These are phyloP conservation scores for Niebla homalea DNA, from an alignment of 495 filamentous ascomycete genomes.

Conservation along the genomic window DNA sequence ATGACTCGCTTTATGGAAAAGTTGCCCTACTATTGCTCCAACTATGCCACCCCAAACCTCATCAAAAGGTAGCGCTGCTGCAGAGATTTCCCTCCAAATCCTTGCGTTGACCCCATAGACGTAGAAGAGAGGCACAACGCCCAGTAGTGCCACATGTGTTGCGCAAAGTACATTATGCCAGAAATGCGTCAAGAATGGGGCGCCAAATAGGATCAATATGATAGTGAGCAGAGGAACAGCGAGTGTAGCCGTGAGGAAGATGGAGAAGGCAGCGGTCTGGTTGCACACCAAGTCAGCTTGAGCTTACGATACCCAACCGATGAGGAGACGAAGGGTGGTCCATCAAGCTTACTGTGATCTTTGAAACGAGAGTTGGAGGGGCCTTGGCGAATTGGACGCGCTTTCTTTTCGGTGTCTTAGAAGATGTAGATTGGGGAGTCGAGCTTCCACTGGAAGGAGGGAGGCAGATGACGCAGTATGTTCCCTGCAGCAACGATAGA, in stretches of 20 bases:
- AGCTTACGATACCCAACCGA: neutral
- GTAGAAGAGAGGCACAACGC: slow-evolving; percentile 64
- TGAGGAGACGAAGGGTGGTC: neutral
- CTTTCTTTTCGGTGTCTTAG: slow-evolving; percentile 9
- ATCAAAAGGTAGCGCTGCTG: slow-evolving; percentile 29
- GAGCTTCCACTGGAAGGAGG: slow-evolving; percentile 37
- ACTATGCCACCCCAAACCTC: slow-evolving; percentile 30
- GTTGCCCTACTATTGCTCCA: slow-evolving; percentile 46
- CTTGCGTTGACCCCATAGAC: slow-evolving; percentile 61
- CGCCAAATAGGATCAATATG: slow-evolving; percentile 75
- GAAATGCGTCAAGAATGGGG: slow-evolving; percentile 74
- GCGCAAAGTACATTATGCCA: slow-evolving; percentile 65
- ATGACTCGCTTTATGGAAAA: slow-evolving; percentile 42
- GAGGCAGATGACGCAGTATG: slow-evolving; percentile 59
- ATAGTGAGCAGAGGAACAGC: slow-evolving; percentile 48
- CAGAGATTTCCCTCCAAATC: slow-evolving; percentile 61
- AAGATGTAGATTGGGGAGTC: slow-evolving; percentile 18
- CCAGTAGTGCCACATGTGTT: slow-evolving; percentile 66
- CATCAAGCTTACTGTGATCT: slow-evolving; percentile 3
- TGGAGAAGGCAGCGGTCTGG: slow-evolving; percentile 49
- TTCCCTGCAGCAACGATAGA: slow-evolving; percentile 49
- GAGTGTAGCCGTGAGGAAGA: slow-evolving; percentile 50
- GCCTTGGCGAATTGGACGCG: slow-evolving; percentile 16
- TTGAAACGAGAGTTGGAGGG: slow-evolving; percentile 6
- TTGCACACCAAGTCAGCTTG: slow-evolving; percentile 21